These are phyloP conservation scores for Gynandropsis gynandra DNA, from an alignment of 345 rosid genomes.

Conservation along the genomic window DNA sequence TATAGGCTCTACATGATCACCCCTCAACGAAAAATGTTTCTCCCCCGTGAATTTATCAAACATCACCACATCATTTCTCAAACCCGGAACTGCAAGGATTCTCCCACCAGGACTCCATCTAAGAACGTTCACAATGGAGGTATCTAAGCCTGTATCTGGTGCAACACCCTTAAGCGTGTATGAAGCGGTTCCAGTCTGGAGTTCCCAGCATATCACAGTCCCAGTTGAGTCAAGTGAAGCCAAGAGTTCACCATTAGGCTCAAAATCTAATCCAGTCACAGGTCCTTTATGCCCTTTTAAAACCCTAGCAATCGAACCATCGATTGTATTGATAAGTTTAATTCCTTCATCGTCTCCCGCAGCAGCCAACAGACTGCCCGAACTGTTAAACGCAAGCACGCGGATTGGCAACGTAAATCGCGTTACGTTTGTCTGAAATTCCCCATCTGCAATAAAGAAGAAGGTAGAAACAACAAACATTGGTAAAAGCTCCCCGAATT, in stretches of 20 bases:
- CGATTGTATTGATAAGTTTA: conserved; percentile 82
- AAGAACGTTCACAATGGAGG: conserved; percentile 50
- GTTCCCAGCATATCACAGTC: conserved; percentile 80
- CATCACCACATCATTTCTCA: conserved; percentile 79
- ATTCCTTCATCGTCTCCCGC: conserved; percentile 98
- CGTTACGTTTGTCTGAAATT: conserved; percentile 82
- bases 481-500: neutral
- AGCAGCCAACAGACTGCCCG: conserved; percentile 87
- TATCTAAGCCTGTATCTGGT: conserved; percentile 52
- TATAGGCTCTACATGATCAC: conserved; percentile 63
- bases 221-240: conserved; percentile 84
- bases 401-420: conserved; percentile 92
- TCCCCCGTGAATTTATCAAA: conserved; percentile 92
- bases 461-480: neutral
- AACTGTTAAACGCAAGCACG: conserved; percentile 68
- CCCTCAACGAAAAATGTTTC: conserved; percentile 69
- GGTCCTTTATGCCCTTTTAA: conserved; percentile 85
- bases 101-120: conserved; percentile 98
- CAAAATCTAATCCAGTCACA: conserved; percentile 75
- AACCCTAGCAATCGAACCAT: conserved; percentile 88
- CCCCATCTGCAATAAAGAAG: conserved; percentile 54
- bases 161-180: conserved; percentile 62
- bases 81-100: conserved; percentile 77
- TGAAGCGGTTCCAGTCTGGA: conserved; percentile 53
- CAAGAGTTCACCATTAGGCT: conserved; percentile 69